Conservation (phyloP, 1,284 basidiomycete genomes). For the Microbotryum saponariae region DNA sequence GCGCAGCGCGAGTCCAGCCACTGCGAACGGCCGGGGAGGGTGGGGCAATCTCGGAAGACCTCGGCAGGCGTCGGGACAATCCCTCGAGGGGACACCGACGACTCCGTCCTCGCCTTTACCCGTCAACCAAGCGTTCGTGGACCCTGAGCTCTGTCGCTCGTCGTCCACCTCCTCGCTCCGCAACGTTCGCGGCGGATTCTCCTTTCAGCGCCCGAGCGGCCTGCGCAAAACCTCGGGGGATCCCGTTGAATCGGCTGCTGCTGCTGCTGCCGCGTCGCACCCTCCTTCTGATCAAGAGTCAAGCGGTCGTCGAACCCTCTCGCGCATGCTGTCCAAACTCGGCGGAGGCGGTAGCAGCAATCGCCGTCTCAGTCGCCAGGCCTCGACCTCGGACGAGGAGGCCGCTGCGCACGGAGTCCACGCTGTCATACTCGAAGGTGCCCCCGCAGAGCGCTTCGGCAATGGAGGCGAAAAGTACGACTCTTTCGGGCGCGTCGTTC, state of each 20-base stretch:
- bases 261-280: too few species aligned
- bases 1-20: constrained; percentile 6
- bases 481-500: constrained; percentile 19
- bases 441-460: constrained; percentile 16
- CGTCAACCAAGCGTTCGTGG: constrained; percentile 4
- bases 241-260: too few species aligned
- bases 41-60: constrained; percentile 7
- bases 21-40: constrained; percentile 4
- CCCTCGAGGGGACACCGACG: constrained; percentile 6
- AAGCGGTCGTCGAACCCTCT: constrained; percentile 10
- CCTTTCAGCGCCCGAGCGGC: too few species aligned
- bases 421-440: constrained; percentile 2
- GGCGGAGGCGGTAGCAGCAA: constrained; percentile 5
- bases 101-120: constrained; percentile 1
- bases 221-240: too few species aligned
- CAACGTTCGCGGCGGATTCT: too few species aligned
- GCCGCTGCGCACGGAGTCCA: background rate
- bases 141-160: too few species aligned
- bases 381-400: background rate
- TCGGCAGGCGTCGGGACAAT: constrained; percentile 11
- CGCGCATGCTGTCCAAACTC: constrained; percentile 23
- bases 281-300: background rate
- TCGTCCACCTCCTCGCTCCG: too few species aligned
- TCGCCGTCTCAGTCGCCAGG: background rate
- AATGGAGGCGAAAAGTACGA: constrained; percentile 15